Base-by-base conservation (phyloP, 2,329 filamentous ascomycete species). In the Monosporascus cannonballus region DNA sequence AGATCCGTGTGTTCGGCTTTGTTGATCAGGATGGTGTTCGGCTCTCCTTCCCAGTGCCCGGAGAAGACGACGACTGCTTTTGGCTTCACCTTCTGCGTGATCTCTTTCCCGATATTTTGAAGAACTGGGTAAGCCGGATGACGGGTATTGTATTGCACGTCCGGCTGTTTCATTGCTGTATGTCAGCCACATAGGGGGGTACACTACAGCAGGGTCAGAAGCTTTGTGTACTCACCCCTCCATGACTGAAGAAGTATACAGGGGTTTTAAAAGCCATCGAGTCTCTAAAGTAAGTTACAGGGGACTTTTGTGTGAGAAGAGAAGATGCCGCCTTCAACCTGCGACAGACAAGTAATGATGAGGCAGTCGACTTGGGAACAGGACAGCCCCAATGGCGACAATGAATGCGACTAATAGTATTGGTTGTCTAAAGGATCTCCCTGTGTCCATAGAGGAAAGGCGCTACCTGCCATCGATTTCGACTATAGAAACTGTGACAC, bases 31-130 rank as follows among this genome's bases (percentile, higher is more conserved):
- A 90, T 78, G 3, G 72, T 75, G 59, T 77, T 72, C 39, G 70
- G 69, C 51, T 64, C 71, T 46, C 77, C 83, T 69, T 89, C 84
- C 87, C 88, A 91, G 68, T 92, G 87, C 1, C 86, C 88, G 1
- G 87, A 90, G 65, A 92, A 86, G 25, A 90, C 84, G 1, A 91
- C 82, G 17, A 91, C 78, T 2, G 86, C 88, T 56, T 81, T 84
- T 2, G 87, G 87, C 61, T 84, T 85, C 44, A 90, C 81, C 56
- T 82, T 80, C 27, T 79, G 73, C 0, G 85, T 89, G 64, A 91
- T 89, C 61, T 90, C 86, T 7, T 68, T 74, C 42, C 87, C 87
- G 50, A 90, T 84, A 24, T 75, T 67, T 59, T 85, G 78, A 4
- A 91, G 78, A 51, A 85, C 73, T 4, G 73, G 65, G 61, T 86